A percentile compares a stretch with the other conserved stretches of the same genome.
These are phyloP conservation scores for Kalaharituber pfeilii DNA, from an alignment of 2,329 filamentous ascomycete genomes.

Conservation along the genomic window DNA sequence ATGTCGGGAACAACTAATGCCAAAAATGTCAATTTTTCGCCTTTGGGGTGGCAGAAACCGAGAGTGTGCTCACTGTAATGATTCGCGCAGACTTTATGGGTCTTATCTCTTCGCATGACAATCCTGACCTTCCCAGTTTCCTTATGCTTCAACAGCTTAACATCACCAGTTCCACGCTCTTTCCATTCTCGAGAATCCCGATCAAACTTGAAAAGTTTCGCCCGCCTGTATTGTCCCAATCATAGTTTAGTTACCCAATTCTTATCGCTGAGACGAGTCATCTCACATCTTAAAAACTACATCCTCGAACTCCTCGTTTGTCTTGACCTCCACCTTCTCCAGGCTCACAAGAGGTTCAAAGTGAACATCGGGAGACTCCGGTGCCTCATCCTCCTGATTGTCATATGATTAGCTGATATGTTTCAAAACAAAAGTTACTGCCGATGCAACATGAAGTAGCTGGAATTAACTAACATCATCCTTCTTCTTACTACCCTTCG, in stretches of 20 bases:
- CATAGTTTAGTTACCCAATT: conserved; percentile 2
- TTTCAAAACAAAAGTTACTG: conserved; percentile 4
- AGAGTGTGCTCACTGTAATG: conserved; percentile 63
- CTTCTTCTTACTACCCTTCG: conserved; percentile 17
- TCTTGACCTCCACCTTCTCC: conserved; percentile 92
- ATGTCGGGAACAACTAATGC: conserved; percentile 79
- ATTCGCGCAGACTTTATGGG: conserved; percentile 99
- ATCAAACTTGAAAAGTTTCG: conserved; percentile 98
- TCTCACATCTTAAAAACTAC: conserved; percentile 87
- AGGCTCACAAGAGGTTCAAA: conserved; percentile 94
- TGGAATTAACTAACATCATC: conserved; percentile 4
- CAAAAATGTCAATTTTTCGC: conserved; percentile 18
- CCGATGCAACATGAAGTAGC: conserved; percentile 7
- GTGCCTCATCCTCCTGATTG: conserved; percentile 44
- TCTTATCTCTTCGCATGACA: conserved; percentile 99
- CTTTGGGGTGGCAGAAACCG: neutral
- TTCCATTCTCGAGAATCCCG: conserved; percentile 91
- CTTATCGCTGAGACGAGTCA: no score
- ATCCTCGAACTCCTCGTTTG: conserved; percentile 96
- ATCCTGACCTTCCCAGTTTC: conserved; percentile 94
- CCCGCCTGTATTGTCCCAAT: conserved; percentile 41
- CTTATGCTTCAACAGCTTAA: conserved; percentile 93
- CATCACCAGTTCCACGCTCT: conserved; percentile 93
- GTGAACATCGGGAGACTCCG: conserved; percentile 82
- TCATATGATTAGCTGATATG: conserved; percentile 14